Evolutionary conservation across 2,329 filamentous ascomycete species (phyloP).

Genomic region (Phyllosticta citriasiana): DNA sequence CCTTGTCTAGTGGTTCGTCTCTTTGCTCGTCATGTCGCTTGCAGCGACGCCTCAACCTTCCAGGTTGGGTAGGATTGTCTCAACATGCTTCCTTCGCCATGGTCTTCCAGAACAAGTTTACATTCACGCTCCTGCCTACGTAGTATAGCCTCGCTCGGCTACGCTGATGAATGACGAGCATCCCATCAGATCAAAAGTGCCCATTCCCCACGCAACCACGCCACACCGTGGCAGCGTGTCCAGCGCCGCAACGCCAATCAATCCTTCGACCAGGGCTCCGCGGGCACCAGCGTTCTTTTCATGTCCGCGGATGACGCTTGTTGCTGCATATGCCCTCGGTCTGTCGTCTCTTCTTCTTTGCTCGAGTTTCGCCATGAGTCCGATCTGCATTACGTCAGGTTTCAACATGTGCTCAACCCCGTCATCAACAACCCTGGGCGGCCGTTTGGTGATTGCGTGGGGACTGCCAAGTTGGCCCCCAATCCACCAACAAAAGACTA

Average conservation of each 20-base stretch:
- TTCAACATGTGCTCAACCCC: background rate
- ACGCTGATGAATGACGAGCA: background rate
- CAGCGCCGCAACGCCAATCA: background rate
- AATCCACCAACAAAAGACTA: background rate
- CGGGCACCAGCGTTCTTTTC: background rate
- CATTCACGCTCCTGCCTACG: background rate
- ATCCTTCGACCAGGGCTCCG: background rate
- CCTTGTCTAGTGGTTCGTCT: background rate
- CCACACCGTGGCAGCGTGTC: background rate
- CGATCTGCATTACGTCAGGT: background rate
- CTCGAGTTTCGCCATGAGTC: background rate
- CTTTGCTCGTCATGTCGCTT: background rate
- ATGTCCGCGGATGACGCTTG: background rate
- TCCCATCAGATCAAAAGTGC: background rate
- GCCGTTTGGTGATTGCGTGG: background rate
- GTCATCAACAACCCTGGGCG: background rate
- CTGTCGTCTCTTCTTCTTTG: background rate
- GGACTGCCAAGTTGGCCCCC: background rate
- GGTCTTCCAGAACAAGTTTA: background rate
- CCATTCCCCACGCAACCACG: background rate
- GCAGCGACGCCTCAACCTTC: background rate
- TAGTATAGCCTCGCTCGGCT: background rate
- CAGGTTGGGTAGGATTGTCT: background rate
- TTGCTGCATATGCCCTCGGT: background rate
- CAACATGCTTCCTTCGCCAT: background rate